These are phyloP conservation scores for Leishmania turanica DNA, from an alignment of 208 protist genomes.

Conservation along the genomic window DNA sequence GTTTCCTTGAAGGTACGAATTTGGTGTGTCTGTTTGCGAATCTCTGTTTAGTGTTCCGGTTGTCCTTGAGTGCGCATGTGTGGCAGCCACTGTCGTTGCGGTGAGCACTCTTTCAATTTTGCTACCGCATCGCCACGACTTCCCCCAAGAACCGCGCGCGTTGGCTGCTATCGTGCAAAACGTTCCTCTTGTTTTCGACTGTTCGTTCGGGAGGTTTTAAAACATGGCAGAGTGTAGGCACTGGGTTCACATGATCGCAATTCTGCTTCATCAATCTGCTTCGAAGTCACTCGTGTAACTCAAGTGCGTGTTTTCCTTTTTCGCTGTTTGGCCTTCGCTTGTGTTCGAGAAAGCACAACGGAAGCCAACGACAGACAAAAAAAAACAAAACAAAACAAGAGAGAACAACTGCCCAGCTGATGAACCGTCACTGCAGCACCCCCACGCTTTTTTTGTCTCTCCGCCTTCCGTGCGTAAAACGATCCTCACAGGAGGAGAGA, in stretches of 20 bases:
- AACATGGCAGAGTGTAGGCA: background rate
- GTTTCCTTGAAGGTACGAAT: background rate
- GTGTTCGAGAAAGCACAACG: background rate
- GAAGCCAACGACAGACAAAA: background rate
- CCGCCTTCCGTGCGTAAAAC: background rate
- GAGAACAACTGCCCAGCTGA: background rate
- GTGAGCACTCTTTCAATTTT: background rate
- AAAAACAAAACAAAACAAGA: too few species aligned
- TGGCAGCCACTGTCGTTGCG: background rate
- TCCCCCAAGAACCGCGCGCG: background rate
- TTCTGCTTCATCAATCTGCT: background rate
- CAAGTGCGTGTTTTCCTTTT: background rate
- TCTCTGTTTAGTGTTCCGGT: background rate
- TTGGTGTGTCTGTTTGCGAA: background rate
- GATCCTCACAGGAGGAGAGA: background rate
- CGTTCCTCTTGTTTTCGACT: background rate
- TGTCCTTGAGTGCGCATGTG: background rate
- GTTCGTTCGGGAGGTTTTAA: background rate
- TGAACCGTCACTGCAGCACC: background rate
- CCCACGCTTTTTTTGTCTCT: background rate
- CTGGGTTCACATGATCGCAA: background rate
- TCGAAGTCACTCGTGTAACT: background rate
- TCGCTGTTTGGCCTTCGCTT: background rate
- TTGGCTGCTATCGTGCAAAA: background rate
- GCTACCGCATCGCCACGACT: background rate